These are phyloP conservation scores for Medicago lupulina DNA, from an alignment of 306 rosid species.

Conservation along the genomic window DNA sequence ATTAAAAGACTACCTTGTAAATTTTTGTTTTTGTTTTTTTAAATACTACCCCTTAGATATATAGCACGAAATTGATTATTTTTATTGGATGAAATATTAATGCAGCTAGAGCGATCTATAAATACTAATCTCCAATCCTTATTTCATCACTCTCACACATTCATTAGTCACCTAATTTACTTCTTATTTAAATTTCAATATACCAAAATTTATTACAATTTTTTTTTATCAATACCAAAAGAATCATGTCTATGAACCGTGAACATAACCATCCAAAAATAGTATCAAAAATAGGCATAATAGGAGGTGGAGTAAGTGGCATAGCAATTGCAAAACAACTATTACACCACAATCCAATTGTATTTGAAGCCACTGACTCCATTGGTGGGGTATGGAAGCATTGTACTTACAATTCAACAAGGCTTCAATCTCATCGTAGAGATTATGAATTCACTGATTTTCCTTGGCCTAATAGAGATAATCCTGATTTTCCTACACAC, in stretches of 20 bases:
- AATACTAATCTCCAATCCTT: not conserved
- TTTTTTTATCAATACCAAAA: not conserved
- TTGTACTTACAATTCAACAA: constrained; percentile 72
- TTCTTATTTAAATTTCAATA: too few relatives aligned
- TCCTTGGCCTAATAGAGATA: constrained; percentile 70
- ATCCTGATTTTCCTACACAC: constrained; percentile 56
- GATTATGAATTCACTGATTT: constrained; percentile 83
- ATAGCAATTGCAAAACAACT: constrained; percentile 75
- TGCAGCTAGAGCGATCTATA: constrained; percentile 33
- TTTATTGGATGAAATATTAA: not conserved
- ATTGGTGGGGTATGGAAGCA: constrained; percentile 91
- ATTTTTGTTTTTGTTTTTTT: too few relatives aligned
- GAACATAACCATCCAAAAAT: not conserved
- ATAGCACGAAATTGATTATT: constrained; percentile 35
- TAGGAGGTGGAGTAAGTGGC: constrained; percentile 86
- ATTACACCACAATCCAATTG: constrained; percentile 65
- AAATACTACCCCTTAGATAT: too few relatives aligned
- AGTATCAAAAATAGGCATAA: constrained; percentile 59
- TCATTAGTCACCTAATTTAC: not conserved
- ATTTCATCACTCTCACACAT: constrained; percentile 6
- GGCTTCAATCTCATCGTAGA: constrained; percentile 67
- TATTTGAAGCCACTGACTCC: constrained; percentile 73
- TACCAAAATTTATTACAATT: not conserved
- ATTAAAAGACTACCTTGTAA: not conserved
- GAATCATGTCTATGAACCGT: constrained; percentile 10